Conservation (phyloP, 768 basidiomycete genomes). For the Rhodotorula sphaerocarpa region DNA sequence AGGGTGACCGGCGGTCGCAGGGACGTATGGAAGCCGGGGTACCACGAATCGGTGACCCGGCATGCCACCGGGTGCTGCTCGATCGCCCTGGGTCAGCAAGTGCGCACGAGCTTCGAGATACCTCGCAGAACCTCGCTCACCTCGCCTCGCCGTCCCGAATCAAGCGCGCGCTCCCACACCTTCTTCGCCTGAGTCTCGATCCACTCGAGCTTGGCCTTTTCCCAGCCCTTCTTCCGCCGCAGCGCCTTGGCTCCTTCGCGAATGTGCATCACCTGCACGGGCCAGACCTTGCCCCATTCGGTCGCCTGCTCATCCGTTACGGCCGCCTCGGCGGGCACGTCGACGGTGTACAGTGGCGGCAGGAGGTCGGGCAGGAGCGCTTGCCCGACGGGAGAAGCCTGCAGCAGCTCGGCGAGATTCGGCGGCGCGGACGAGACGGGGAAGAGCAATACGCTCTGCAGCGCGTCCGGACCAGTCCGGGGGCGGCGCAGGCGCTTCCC, state of each 20-base stretch:
- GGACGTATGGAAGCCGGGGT: slow-evolving; percentile 19
- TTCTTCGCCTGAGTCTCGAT: slow-evolving; percentile 59
- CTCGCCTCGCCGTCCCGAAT: slow-evolving; percentile 55
- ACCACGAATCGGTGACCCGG: slow-evolving; percentile 29
- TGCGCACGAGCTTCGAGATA: no score
- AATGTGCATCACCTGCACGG: slow-evolving; percentile 56
- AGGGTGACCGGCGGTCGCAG: slow-evolving; percentile 47
- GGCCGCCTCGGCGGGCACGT: slow-evolving; percentile 53
- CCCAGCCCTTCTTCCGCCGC: slow-evolving; percentile 55
- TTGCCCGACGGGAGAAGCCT: slow-evolving; percentile 1
- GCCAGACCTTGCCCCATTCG: slow-evolving; percentile 59
- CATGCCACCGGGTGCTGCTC: slow-evolving; percentile 33
- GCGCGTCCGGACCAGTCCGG: slow-evolving; percentile 3
- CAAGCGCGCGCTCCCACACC: slow-evolving; percentile 51
- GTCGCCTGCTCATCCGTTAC: slow-evolving; percentile 45
- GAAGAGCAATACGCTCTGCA: slow-evolving; percentile 26
- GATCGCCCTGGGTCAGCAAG: neutral
- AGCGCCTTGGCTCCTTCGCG: slow-evolving; percentile 45
- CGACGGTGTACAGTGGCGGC: slow-evolving; percentile 43
- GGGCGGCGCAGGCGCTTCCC: neutral
- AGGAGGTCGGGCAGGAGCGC: slow-evolving; percentile 1
- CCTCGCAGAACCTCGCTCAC: slow-evolving; percentile 50
- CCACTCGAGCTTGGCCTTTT: slow-evolving; percentile 55
- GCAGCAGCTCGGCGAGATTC: slow-evolving; percentile 16
- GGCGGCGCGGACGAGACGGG: slow-evolving; percentile 14